Evolutionary conservation across 805 yeast genomes (phyloP), one percentile per base, ranked within the genome.

Genomic region (Lipomyces yamadae): DNA sequence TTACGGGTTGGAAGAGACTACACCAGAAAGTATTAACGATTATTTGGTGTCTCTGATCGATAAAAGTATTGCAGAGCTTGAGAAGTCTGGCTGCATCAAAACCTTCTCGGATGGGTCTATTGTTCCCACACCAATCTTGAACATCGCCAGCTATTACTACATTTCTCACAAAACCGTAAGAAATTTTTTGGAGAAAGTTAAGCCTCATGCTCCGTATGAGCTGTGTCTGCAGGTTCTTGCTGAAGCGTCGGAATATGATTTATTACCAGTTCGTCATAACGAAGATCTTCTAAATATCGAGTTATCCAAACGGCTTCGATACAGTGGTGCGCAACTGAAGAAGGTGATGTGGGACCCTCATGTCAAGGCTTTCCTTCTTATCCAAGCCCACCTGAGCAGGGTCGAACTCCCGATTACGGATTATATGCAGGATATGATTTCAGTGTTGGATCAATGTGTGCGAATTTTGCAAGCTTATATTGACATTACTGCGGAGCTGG

Each of bases 391-490:
- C 72, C 85, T 90, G 84, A 80, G 85, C 48, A 79, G 92, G 58
- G 80, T 86, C 4, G 95, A 91, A 66, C 80, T 95, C 58, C 99
- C 98, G 1, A 91, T 95, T 74, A 96, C 97, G 0, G 99, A 95
- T 81, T 95, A 95, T 76, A 82, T 89, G 8, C 98, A 94, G 75
- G 99, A 95, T 77, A 92, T 97, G 0, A 86, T 92, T 13, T 88
- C 98, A 0, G 97, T 95, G 8, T 80, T 95, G 65, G 99, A 96
- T 75, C 99, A 95, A 79, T 87, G 96, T 6, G 81, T 95, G 74
- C 96, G 99, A 84, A 89, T 95, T 69, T 79, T 93, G 62, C 99
- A 95, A 76, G 98, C 98, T 0, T 89, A 85, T 72, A 88, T 94
- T 66, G 99, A 95, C 78, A 91, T 91, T 29, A 87, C 95, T 0